Evolutionary conservation across 2,329 filamentous ascomycete genomes (phyloP), one percentile per base, ranked within the genome.

Genomic region (Emmonsia crescens): DNA sequence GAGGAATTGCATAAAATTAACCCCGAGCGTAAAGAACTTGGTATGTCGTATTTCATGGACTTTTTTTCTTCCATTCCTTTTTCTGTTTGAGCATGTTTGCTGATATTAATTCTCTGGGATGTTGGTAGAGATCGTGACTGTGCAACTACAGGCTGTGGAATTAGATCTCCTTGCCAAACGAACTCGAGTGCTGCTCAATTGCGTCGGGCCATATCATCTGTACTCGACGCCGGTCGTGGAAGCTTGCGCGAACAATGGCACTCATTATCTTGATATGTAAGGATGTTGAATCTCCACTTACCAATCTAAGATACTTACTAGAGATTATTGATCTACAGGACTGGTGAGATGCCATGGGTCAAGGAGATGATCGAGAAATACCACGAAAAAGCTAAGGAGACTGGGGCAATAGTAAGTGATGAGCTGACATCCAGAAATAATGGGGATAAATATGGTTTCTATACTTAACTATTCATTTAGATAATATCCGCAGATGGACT

Each of bases 21-120:
- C 71, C 79, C 85, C 1, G 86, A 95, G 72, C 86, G 92, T 60
- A 70, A 78, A 42, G 81, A 83, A 60, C 91, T 91, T 70, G 84
- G 88, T 89, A 82, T 69, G 76, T 67, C 61, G 62, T 61, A 42
- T 49, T 40, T 51, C 62, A 66, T 40, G 31, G n/a, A 1, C 21
- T 16, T 4, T 59, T 24, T 36, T 8, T 24, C 14, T 24, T 24
- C 40, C 19, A 5, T 48, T 24, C 8, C 21, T 27, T 48, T 4
- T 21, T 21, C 42, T 6, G 0, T 46, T 38, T 24, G 33, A 8
- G 24, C 29, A 5, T 31, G 5, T 40, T 33, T 21, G 6, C 38
- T 44, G 14, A 31, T 42, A 19, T 31, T 52, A 38, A 31, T 24
- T 29, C 10, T 57, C 16, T 21, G 49, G 3, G 27, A 33, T n/a